Base-by-base conservation (phyloP, 495 filamentous ascomycete genomes). In the Arthonia radiata region DNA sequence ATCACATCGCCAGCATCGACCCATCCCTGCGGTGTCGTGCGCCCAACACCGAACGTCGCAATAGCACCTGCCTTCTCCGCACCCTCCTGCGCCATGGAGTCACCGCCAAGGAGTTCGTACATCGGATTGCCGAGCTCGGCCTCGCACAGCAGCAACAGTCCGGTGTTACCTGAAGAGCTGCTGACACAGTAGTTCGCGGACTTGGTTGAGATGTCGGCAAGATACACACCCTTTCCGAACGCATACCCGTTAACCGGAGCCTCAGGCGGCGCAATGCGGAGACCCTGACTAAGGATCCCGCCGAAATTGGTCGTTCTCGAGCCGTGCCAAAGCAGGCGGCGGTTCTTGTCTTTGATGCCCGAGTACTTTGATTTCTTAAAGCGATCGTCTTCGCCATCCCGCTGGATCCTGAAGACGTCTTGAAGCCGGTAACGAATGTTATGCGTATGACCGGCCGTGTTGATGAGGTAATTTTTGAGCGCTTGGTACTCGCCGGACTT, bases 221-320 rank as follows among this genome's bases (percentile, higher is more conserved):
- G 55, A 41, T 92, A 90, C 23, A 90, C 67, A n/a, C 80, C 81
- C 42, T 86, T 82, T 35, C 72, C 79, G 35, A 86, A 89, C 55
- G 65, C 68, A 46, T 82, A 80, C 1, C 78, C 78, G 25, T 54
- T 63, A 2, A 67, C 67, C 2, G 75, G 79, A 0, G 75, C 76
- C 43, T 82, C 74, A 0, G 77, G 76, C 0, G 80, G 78, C 0
- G 80, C 79, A 30, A 91, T 89, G 6, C 76, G 73, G 5, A 91
- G 54, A 19, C 80, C 80, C 42, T 86, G 75, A 30, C 63, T 71
- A 14, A 90, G 59, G 26, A 90, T 86, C 32, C 77, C 75, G 36
- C 66, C 69, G 35, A 71, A 86, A 40, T 89, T 89, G 23, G 73
- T 81, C 15, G 56, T 56, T 11, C 76, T 64, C 12, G 66, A 71